Conservation (phyloP, 495 filamentous ascomycete genomes). For the Hypoxylon perforatum region DNA sequence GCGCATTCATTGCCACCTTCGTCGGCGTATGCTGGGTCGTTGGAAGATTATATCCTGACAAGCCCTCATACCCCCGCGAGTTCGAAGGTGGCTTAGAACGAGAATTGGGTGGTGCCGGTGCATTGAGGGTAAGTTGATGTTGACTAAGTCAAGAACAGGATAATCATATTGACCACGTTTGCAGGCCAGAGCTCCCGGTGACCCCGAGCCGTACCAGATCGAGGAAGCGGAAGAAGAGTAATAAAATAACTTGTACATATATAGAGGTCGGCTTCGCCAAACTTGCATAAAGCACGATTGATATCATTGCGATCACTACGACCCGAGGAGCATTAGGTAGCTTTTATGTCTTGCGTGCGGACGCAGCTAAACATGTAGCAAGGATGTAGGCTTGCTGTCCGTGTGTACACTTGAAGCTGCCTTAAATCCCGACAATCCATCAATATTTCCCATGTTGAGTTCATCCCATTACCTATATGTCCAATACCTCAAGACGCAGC, state of each 20-base stretch:
- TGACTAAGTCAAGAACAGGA: conserved; percentile 1
- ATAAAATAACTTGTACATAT: conserved; percentile 26
- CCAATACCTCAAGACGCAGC: neutral
- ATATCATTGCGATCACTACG: neutral
- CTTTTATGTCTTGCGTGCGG: neutral
- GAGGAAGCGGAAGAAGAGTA: conserved; percentile 36
- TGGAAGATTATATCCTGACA: conserved; percentile 85
- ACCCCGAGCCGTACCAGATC: conserved; percentile 54
- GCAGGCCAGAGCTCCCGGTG: conserved; percentile 56
- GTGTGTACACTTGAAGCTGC: conserved; percentile 5
- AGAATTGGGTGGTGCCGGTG: conserved; percentile 80
- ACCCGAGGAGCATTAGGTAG: neutral
- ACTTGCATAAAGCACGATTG: conserved; percentile 6
- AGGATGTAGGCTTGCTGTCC: conserved; percentile 4
- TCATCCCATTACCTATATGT: neutral
- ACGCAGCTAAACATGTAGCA: neutral
- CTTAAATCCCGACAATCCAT: neutral
- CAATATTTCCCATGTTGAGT: neutral
- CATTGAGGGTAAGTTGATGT: conserved; percentile 57
- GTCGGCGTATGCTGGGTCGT: conserved; percentile 77
- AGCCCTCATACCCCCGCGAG: conserved; percentile 76
- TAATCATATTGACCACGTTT: conserved; percentile 12
- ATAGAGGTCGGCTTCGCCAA: neutral
- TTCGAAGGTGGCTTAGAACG: conserved; percentile 85
- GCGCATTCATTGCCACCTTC: conserved; percentile 76